phyloP scores from a whole-genome alignment of 2,329 filamentous ascomycete genomes.

The Sclerotinia subarctica region DNA sequence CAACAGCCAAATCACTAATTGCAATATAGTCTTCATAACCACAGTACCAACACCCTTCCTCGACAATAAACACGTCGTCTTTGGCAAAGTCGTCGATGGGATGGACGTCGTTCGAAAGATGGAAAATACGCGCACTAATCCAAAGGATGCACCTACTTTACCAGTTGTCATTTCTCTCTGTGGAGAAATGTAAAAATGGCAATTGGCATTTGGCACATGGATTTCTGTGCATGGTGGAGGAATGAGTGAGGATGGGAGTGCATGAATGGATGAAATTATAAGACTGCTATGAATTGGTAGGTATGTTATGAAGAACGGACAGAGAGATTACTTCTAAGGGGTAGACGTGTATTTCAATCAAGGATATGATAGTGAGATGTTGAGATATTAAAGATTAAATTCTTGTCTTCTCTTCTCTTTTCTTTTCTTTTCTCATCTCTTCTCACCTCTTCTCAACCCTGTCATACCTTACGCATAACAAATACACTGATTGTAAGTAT shows the following conservation, averaged over 20 bases:
- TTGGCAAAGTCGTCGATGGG: conserved; percentile 84
- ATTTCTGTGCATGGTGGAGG: neutral
- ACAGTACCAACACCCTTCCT: conserved; percentile 83
- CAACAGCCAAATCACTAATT: conserved; percentile 58
- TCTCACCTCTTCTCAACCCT: no score
- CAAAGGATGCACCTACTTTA: conserved; percentile 76
- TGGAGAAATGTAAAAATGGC: conserved; percentile 79
- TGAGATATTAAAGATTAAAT: neutral
- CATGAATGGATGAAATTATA: neutral
- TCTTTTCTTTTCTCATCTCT: no score
- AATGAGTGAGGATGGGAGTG: neutral
- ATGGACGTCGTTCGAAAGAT: conserved; percentile 92
- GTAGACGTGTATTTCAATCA: no score
- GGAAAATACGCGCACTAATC: conserved; percentile 78
- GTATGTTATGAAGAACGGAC: neutral
- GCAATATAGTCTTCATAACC: conserved; percentile 96
- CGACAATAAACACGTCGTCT: conserved; percentile 92
- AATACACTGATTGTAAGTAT: no score
- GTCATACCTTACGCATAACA: no score
- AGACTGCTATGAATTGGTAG: neutral
- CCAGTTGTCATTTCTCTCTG: conserved; percentile 84
- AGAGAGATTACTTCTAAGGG: neutral
- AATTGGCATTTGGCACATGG: no score
- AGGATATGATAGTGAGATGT: neutral
- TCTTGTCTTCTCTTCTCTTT: neutral